A percentile compares a stretch with the other conserved stretches of the same genome.
Evolutionary conservation across 805 yeast species (phyloP).

Genomic region (Kuraishia capsulata): DNA sequence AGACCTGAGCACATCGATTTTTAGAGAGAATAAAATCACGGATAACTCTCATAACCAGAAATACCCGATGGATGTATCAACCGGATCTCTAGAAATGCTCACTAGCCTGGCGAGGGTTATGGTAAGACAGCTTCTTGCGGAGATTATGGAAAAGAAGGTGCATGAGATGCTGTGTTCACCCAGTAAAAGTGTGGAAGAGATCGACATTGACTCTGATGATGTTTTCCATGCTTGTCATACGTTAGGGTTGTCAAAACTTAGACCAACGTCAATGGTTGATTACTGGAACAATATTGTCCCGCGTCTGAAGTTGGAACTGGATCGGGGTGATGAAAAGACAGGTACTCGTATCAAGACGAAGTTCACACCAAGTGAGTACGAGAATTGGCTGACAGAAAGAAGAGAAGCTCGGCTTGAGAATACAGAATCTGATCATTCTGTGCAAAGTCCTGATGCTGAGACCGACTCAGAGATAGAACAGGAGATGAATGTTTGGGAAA

Average conservation of each 20-base stretch:
- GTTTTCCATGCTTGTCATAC: not conserved
- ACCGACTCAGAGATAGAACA: not conserved
- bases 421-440: not conserved
- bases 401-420: not conserved
- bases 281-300: slow-evolving; percentile 12
- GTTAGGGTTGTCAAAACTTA: not conserved
- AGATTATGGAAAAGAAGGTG: not conserved
- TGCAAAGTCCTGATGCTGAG: not conserved
- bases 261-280: slow-evolving; percentile 3
- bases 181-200: not conserved
- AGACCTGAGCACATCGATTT: not conserved
- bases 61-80: not conserved
- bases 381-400: not conserved
- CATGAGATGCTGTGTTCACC: not conserved
- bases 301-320: slow-evolving; percentile 7
- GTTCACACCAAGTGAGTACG: not conserved
- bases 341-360: slow-evolving; percentile 4
- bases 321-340: no score
- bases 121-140: not conserved
- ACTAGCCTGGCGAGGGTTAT: not conserved
- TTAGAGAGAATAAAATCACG: not conserved
- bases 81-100: not conserved
- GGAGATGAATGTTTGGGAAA: not conserved
- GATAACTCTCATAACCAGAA: not conserved
- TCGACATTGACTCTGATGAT: not conserved